Conservation (phyloP, 352 stramenopile genomes). For the Globisporangium viniferum region DNA sequence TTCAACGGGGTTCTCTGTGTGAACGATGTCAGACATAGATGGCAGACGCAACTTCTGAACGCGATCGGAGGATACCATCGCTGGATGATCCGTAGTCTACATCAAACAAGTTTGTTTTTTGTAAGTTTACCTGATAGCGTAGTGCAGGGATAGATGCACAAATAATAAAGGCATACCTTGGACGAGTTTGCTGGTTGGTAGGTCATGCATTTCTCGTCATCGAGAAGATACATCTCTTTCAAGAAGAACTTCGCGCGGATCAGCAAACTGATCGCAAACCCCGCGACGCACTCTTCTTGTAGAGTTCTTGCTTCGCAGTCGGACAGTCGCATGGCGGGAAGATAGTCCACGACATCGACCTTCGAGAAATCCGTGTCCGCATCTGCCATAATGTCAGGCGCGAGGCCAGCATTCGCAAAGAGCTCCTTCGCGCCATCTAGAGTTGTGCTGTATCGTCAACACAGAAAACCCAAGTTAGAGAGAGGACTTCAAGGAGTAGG, state of each 20-base stretch:
- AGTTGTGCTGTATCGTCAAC: constrained; percentile 29
- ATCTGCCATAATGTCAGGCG: constrained; percentile 38
- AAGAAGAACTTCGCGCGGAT: constrained; percentile 74
- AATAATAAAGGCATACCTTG: constrained; percentile 33
- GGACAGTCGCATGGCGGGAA: constrained; percentile 17
- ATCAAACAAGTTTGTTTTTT: neutral
- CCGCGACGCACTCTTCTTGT: constrained; percentile 23
- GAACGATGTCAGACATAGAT: constrained; percentile 23
- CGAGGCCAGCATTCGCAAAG: constrained; percentile 39
- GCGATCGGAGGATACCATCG: constrained; percentile 21
- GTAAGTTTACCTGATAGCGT: neutral
- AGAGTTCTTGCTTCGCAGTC: constrained; percentile 13
- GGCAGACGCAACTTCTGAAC: constrained; percentile 20
- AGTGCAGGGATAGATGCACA: neutral
- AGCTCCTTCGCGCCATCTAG: constrained; percentile 52
- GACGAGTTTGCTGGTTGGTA: constrained; percentile 57
- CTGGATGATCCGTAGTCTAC: constrained; percentile 29
- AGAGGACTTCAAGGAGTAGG: neutral
- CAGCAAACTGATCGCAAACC: constrained; percentile 64
- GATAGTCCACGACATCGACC: constrained; percentile 36
- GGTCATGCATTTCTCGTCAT: constrained; percentile 80
- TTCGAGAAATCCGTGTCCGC: constrained; percentile 41
- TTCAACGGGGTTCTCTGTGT: constrained; percentile 28
- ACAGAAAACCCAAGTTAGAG: neutral
- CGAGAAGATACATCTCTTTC: constrained; percentile 61